Evolutionary conservation across 441 rosid species (phyloP), one percentile per base, ranked within the genome.

Genomic region (Eutrema salsugineum): DNA sequence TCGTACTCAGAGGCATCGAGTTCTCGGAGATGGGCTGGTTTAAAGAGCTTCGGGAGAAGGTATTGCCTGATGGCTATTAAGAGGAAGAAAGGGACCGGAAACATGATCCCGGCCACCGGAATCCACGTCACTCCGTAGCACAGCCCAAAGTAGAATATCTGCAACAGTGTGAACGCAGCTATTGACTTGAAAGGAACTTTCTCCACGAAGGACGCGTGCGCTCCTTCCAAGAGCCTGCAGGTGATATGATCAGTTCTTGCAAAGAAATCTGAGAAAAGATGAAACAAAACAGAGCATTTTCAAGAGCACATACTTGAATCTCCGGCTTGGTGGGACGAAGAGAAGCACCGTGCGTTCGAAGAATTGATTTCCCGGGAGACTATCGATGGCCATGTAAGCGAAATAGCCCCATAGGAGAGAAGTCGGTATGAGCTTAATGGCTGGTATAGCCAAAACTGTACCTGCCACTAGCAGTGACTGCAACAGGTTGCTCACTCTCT

Each of bases 371-470:
- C 94, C 98, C 0, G 90, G 96, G 42, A 91, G 93, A 58, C 97
- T 91, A 71, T 91, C 98, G 43, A 91, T 83, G 42, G 96, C 95
- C 97, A 87, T 91, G 81, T 85, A 91, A 9, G 96, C 93, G 40
- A 92, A 92, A 71, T 90, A 88, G 55, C 96, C 97, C 97, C 97
- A 91, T 2, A 93, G 83, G 43, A 94, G 84, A 12, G 97, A 91
- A 8, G 93, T 87, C 0, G 97, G 95, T 75, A 89, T 84, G 66
- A 40, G 79, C 42, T 83, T 88, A 17, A 91, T 77, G 54, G 85
- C 64, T 0, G 97, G 97, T 72, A 88, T 58, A 12, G 87, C 91
- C 59, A 80, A 69, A 56, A 83, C 68, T 24, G 92, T 73, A 30
- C 79, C 63, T 39, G 79, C 96, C 19, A 87, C 90, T 1, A 91